phyloP scores from a whole-genome alignment of 805 yeast species.

The Saturnispora bothae region DNA sequence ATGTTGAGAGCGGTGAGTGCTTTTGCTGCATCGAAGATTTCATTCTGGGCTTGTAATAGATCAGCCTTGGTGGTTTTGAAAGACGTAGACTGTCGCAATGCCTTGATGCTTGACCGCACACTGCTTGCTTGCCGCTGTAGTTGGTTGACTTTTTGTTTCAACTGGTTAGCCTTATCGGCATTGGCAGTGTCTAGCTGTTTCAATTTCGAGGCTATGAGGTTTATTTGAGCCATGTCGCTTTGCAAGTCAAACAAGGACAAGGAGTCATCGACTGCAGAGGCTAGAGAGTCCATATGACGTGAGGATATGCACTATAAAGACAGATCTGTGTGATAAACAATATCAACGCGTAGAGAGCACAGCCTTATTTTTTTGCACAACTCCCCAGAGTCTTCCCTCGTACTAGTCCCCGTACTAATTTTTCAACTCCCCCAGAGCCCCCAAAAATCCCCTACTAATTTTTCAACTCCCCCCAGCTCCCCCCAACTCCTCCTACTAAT shows the following conservation, averaged over 20 bases:
- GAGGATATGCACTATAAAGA: too few species aligned
- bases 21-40: constrained; percentile 42
- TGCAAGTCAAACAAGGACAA: constrained; percentile 33
- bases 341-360: too few species aligned
- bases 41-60: constrained; percentile 30
- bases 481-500: too few species aligned
- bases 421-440: too few species aligned
- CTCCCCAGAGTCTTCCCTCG: too few species aligned
- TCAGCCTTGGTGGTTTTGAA: constrained; percentile 24
- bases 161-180: neutral
- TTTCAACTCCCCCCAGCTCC: too few species aligned
- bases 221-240: constrained; percentile 38
- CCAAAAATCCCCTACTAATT: too few species aligned
- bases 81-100: constrained; percentile 19
- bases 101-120: constrained; percentile 6
- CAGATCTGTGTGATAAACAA: too few species aligned
- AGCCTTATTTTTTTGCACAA: too few species aligned
- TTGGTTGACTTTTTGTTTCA: constrained; percentile 3
- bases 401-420: too few species aligned
- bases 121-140: constrained; percentile 8
- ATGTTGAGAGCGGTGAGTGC: constrained; percentile 39
- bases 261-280: constrained; percentile 10
- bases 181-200: constrained; percentile 8
- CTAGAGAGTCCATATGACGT: constrained; percentile 8
- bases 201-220: constrained; percentile 19